phyloP scores from a whole-genome alignment of 1,139 yeast genomes.

The Taphrina confusa region DNA sequence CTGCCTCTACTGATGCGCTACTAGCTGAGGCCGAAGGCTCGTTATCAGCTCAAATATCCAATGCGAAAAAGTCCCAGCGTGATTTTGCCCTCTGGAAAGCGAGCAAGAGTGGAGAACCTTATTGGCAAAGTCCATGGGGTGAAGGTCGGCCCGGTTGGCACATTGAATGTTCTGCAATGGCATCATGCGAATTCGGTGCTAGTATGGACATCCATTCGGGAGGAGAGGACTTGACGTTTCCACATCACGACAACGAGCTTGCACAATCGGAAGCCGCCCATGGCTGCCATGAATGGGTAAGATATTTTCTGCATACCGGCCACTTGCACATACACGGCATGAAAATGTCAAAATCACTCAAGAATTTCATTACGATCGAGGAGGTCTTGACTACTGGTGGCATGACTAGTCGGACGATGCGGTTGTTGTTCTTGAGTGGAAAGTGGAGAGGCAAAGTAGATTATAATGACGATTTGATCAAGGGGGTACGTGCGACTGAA shows the following conservation, averaged over 20 bases:
- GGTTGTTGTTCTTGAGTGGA: slow-evolving; percentile 85
- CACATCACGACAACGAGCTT: slow-evolving; percentile 98
- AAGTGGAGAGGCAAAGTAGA: slow-evolving; percentile 93
- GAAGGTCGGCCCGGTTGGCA: slow-evolving; percentile 99
- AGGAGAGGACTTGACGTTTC: slow-evolving; percentile 95
- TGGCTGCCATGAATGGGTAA: slow-evolving; percentile 91
- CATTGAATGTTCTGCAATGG: slow-evolving; percentile 99
- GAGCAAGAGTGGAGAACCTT: slow-evolving; percentile 95
- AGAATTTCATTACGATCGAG: slow-evolving; percentile 90
- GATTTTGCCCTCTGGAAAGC: slow-evolving; percentile 98
- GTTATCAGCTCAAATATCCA: slow-evolving; percentile 46
- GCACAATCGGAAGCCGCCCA: slow-evolving; percentile 96
- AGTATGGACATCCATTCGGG: slow-evolving; percentile 95
- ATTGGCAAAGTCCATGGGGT: slow-evolving; percentile 96
- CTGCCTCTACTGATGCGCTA: slow-evolving; percentile 80
- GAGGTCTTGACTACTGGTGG: slow-evolving; percentile 67
- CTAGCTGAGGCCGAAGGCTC: slow-evolving; percentile 95
- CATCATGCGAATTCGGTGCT: slow-evolving; percentile 79
- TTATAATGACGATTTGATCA: slow-evolving; percentile 74
- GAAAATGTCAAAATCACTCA: slow-evolving; percentile 92
- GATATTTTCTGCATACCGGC: slow-evolving; percentile 93
- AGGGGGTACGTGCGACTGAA: slow-evolving; percentile 29
- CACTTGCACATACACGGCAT: slow-evolving; percentile 98
- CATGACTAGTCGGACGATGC: slow-evolving; percentile 74
- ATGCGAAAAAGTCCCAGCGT: slow-evolving; percentile 65